These are phyloP conservation scores for Aspergillus egyptiacus DNA, from an alignment of 495 filamentous ascomycete genomes.

Conservation along the genomic window DNA sequence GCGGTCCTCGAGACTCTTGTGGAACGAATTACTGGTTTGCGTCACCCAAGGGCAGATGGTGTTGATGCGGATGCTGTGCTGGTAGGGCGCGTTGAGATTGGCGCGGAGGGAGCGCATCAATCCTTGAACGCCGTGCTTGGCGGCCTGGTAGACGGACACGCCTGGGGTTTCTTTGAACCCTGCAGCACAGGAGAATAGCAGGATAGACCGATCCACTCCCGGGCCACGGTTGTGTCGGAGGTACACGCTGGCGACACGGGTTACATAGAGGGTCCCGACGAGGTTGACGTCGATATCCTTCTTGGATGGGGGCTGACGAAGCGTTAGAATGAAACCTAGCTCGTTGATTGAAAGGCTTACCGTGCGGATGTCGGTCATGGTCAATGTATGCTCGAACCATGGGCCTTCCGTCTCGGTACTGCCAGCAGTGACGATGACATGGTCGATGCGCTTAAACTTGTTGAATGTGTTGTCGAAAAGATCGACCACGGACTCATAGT, in stretches of 20 bases:
- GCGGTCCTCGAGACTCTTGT: conserved; percentile 33
- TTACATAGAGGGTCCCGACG: conserved; percentile 42
- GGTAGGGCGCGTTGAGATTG: conserved; percentile 33
- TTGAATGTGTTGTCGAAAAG: conserved; percentile 44
- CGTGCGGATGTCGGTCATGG: conserved; percentile 27
- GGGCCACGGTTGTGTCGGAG: conserved; percentile 39
- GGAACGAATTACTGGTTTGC: conserved; percentile 31
- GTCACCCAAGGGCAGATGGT: conserved; percentile 52
- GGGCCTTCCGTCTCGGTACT: conserved; percentile 38
- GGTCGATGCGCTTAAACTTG: conserved; percentile 44
- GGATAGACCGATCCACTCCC: conserved; percentile 39
- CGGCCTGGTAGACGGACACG: conserved; percentile 43
- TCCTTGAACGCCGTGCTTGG: conserved; percentile 47
- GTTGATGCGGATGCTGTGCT: conserved; percentile 44
- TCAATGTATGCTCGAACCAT: conserved; percentile 43
- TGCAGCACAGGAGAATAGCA: conserved; percentile 39
- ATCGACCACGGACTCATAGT: conserved; percentile 38
- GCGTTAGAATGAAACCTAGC: background rate
- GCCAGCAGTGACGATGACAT: conserved; percentile 48
- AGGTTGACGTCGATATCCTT: conserved; percentile 47
- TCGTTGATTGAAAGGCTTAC: conserved; percentile 15
- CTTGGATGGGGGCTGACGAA: conserved; percentile 28
- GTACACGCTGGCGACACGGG: conserved; percentile 41
- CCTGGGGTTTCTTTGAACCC: conserved; percentile 45
- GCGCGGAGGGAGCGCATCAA: conserved; percentile 43